phyloP scores from a whole-genome alignment of 2,329 filamentous ascomycete genomes.

The Nemania sp. region DNA sequence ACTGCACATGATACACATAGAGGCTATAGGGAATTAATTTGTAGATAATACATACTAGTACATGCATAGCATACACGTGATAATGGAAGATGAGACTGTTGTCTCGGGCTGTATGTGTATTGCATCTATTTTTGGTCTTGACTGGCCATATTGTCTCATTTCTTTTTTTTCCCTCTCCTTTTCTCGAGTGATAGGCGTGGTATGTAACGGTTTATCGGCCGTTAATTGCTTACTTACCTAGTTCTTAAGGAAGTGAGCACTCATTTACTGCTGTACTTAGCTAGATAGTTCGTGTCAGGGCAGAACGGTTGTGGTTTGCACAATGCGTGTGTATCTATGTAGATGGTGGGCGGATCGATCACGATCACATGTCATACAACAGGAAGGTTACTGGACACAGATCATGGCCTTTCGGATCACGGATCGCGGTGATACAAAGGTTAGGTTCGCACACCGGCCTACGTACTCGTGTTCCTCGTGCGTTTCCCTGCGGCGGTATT shows the following conservation, averaged over 20 bases:
- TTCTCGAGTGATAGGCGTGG: too few species aligned
- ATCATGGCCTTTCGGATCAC: background rate
- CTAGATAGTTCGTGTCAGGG: too few species aligned
- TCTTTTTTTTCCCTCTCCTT: too few species aligned
- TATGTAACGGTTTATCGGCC: background rate
- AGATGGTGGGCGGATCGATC: background rate
- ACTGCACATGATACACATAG: background rate
- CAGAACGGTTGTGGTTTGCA: too few species aligned
- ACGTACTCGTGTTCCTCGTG: constrained; percentile 19
- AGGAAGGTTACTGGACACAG: background rate
- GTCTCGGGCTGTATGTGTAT: background rate
- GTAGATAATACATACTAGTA: background rate
- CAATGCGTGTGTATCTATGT: too few species aligned
- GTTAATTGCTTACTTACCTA: background rate
- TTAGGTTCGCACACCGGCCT: constrained; percentile 13
- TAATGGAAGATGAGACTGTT: background rate
- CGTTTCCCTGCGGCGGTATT: background rate
- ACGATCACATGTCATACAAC: background rate
- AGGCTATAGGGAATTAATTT: background rate
- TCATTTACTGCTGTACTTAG: too few species aligned
- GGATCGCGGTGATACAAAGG: constrained; percentile 7
- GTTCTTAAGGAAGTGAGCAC: background rate
- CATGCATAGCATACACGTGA: background rate
- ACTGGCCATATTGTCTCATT: background rate
- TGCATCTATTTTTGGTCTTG: background rate